phyloP scores from a whole-genome alignment of 352 stramenopile genomes.

The Elongisporangium anandrum region DNA sequence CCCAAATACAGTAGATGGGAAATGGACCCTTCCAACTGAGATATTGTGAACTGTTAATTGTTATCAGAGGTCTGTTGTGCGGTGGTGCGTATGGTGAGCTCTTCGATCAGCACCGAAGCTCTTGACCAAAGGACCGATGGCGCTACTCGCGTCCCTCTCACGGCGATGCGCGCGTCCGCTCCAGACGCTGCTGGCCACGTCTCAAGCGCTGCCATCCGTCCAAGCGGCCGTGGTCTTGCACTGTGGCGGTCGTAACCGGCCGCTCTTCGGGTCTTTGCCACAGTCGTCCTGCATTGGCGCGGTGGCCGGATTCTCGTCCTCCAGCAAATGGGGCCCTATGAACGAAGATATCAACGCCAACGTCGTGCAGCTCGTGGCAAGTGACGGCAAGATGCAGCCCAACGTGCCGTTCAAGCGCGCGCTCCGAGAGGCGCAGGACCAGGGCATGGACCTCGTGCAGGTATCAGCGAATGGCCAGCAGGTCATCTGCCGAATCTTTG shows the following conservation, averaged over 20 bases:
- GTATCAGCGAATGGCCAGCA: slow-evolving; percentile 38
- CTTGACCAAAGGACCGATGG: slow-evolving; percentile 1
- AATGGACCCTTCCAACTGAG: background rate
- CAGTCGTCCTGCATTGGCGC: slow-evolving; percentile 2
- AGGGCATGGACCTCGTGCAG: slow-evolving; percentile 72
- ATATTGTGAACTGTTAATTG: background rate
- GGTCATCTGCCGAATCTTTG: slow-evolving; percentile 61
- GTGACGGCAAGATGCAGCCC: slow-evolving; percentile 42
- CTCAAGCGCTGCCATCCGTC: background rate
- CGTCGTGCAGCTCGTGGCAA: slow-evolving; percentile 48
- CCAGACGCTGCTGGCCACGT: background rate
- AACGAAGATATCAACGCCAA: slow-evolving; percentile 60
- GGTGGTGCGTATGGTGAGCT: slow-evolving; percentile 1
- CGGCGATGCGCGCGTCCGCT: slow-evolving; percentile 3
- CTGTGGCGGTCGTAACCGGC: background rate
- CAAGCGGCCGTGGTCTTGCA: background rate
- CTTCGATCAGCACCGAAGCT: slow-evolving; percentile 1
- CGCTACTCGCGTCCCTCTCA: slow-evolving; percentile 6
- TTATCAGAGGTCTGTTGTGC: background rate
- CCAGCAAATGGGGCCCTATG: slow-evolving; percentile 40
- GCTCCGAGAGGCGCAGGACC: slow-evolving; percentile 36
- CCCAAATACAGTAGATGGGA: background rate
- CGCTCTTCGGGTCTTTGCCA: background rate
- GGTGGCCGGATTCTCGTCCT: slow-evolving; percentile 19
- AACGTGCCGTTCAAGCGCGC: slow-evolving; percentile 50